phyloP scores from a whole-genome alignment of 106 monocot species.

The Iris macrosiphon region DNA sequence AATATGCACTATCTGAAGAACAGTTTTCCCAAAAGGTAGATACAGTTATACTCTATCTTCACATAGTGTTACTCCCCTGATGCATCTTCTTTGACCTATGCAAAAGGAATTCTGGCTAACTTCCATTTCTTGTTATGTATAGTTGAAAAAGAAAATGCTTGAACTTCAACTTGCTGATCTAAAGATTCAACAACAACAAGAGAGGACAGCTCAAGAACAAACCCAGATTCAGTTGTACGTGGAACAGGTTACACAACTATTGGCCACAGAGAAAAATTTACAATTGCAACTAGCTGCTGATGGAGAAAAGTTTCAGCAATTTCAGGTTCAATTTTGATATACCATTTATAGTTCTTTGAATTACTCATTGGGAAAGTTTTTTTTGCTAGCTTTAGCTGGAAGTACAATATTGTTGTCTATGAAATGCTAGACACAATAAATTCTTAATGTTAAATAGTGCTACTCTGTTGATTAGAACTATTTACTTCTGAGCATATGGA shows the following conservation, averaged over 20 bases:
- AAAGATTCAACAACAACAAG: conserved; percentile 91
- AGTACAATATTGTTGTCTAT: no score
- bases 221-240: conserved; percentile 74
- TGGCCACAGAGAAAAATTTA: conserved; percentile 80
- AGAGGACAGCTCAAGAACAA: conserved; percentile 67
- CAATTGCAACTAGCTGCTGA: conserved; percentile 76
- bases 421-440: no score
- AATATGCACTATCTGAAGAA: conserved; percentile 77
- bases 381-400: no score
- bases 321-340: conserved; percentile 54
- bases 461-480: no score
- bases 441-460: no score
- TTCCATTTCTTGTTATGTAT: conserved; percentile 6
- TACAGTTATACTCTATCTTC: background rate
- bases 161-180: conserved; percentile 94
- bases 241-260: conserved; percentile 77
- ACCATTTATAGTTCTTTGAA: background rate
- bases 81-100: no score
- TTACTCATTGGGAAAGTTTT: no score
- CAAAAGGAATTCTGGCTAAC: conserved; percentile 14
- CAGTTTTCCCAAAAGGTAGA: conserved; percentile 75
- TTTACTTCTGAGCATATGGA: no score
- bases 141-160: conserved; percentile 85
- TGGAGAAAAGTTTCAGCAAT: conserved; percentile 95
- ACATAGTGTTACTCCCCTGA: background rate